Conservation (phyloP, 495 filamentous ascomycete genomes). For the Cladorrhinum samala region DNA sequence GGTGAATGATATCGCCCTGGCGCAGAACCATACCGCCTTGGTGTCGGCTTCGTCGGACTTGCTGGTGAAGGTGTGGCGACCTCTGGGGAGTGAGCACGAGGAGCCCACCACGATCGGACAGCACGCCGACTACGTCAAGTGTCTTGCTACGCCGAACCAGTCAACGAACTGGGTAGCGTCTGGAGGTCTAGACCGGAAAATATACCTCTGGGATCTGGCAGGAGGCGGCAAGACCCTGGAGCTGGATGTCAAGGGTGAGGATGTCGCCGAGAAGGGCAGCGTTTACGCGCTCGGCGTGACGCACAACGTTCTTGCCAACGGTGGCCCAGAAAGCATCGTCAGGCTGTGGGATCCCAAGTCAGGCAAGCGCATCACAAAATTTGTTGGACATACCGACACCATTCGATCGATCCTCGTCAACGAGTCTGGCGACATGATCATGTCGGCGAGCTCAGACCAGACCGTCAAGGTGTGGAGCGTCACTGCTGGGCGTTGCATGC, state of each 20-base stretch:
- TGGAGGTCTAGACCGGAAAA: slow-evolving; percentile 89
- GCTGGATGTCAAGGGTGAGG: slow-evolving; percentile 75
- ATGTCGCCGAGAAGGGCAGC: slow-evolving; percentile 82
- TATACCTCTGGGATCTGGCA: slow-evolving; percentile 87
- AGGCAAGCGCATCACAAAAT: slow-evolving; percentile 87
- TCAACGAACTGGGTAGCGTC: slow-evolving; percentile 86
- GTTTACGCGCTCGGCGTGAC: slow-evolving; percentile 82
- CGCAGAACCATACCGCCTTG: slow-evolving; percentile 72
- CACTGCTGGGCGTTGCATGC: slow-evolving; percentile 88
- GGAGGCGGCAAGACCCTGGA: slow-evolving; percentile 77
- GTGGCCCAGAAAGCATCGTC: slow-evolving; percentile 90
- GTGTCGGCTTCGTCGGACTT: slow-evolving; percentile 95
- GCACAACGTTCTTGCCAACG: slow-evolving; percentile 73
- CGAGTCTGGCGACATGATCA: slow-evolving; percentile 77
- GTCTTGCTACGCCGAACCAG: slow-evolving; percentile 67
- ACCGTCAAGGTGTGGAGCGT: slow-evolving; percentile 98
- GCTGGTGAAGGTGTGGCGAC: slow-evolving; percentile 91
- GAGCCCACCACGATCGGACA: slow-evolving; percentile 79
- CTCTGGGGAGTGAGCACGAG: slow-evolving; percentile 61
- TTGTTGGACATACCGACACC: slow-evolving; percentile 97
- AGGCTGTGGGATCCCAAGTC: slow-evolving; percentile 87
- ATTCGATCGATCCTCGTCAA: slow-evolving; percentile 86
- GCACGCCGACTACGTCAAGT: slow-evolving; percentile 95
- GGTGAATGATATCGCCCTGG: slow-evolving; percentile 94
- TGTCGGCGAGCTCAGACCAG: slow-evolving; percentile 93